These are phyloP conservation scores for Vairimorpha necatrix DNA, from an alignment of 371 early-diverging fungal species.

Conservation along the genomic window DNA sequence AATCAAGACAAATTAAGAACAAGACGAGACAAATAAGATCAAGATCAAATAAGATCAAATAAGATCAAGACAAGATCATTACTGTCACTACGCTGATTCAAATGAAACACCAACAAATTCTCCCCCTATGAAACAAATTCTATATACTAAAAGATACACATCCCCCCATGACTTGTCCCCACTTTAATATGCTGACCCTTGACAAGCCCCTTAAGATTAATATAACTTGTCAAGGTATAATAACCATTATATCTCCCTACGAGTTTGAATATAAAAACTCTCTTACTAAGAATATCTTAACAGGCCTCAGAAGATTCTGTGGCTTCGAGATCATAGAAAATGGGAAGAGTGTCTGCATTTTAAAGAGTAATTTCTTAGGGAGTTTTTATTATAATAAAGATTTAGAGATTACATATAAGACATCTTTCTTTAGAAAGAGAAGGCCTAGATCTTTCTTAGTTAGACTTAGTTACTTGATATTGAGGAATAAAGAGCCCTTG, in stretches of 20 bases:
- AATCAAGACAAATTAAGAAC: too few relatives aligned
- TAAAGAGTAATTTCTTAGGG: slow-evolving; percentile 40
- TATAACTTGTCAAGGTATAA: background rate
- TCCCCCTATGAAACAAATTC: too few relatives aligned
- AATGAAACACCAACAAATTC: too few relatives aligned
- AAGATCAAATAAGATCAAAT: too few relatives aligned
- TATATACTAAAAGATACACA: background rate
- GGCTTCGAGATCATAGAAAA: slow-evolving; percentile 42
- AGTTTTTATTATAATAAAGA: slow-evolving; percentile 6
- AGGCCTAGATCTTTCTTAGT: slow-evolving; percentile 38
- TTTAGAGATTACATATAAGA: slow-evolving; percentile 30
- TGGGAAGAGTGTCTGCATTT: slow-evolving; percentile 1
- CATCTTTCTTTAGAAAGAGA: slow-evolving; percentile 28
- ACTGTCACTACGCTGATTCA: too few relatives aligned
- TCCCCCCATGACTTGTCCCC: background rate
- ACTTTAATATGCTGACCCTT: background rate
- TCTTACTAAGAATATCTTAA: background rate
- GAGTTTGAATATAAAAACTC: background rate
- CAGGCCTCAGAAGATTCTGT: slow-evolving; percentile 20
- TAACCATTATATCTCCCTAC: background rate
- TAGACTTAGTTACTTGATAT: slow-evolving; percentile 30
- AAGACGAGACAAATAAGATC: too few relatives aligned
- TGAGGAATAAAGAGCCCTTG: slow-evolving; percentile 62
- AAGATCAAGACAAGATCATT: too few relatives aligned
- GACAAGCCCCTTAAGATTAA: background rate